These are phyloP conservation scores for Xylariaceae sp. DNA, from an alignment of 2,329 filamentous ascomycete genomes.

Conservation along the genomic window DNA sequence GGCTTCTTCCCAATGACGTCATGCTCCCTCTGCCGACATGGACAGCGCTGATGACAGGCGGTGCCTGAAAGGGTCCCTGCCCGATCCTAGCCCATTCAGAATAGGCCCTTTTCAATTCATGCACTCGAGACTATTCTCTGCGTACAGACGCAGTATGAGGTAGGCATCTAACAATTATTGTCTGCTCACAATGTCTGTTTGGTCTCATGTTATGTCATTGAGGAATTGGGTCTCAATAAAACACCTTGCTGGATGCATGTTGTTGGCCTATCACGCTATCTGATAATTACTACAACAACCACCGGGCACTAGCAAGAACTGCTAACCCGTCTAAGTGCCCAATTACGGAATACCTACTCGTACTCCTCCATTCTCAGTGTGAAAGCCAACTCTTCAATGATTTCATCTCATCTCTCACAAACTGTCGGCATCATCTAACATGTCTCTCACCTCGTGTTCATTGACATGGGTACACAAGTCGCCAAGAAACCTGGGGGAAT, in stretches of 20 bases:
- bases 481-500: background rate
- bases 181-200: background rate
- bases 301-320: no score
- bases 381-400: background rate
- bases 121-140: no score
- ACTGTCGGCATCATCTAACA: background rate
- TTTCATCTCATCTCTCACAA: background rate
- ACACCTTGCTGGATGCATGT: background rate
- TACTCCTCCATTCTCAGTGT: background rate
- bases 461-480: background rate
- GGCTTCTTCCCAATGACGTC: conserved; percentile 2
- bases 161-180: background rate
- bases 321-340: background rate
- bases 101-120: no score
- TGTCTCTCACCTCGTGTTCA: background rate
- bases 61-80: no score
- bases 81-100: no score
- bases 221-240: background rate
- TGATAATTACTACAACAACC: background rate
- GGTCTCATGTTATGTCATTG: background rate
- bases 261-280: background rate
- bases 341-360: background rate
- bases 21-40: background rate
- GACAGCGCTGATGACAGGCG: no score
- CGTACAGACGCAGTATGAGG: no score